These are phyloP conservation scores for Sonneratia caseolaris DNA, from an alignment of 345 rosid species.

Conservation along the genomic window DNA sequence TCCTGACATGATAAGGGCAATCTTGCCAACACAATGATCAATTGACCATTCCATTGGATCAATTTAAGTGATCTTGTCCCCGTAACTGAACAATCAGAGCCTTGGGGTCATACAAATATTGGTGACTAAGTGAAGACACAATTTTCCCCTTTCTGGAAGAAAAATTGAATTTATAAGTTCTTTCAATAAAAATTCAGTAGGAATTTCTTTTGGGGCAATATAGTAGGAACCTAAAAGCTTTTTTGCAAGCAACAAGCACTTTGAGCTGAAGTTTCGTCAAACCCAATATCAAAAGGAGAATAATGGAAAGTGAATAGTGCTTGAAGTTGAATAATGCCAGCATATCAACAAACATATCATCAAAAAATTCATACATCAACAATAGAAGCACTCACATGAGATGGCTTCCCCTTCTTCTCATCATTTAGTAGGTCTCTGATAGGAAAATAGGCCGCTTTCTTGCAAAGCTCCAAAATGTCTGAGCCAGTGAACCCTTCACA, in stretches of 20 bases:
- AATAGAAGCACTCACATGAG: slow-evolving; percentile 38
- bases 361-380: not conserved
- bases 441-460: slow-evolving; percentile 89
- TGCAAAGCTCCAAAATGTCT: slow-evolving; percentile 91
- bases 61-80: not conserved
- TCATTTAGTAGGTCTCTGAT: slow-evolving; percentile 71
- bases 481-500: slow-evolving; percentile 89
- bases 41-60: not conserved
- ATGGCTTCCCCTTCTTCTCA: slow-evolving; percentile 68
- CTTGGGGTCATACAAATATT: not conserved
- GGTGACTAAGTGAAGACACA: not conserved
- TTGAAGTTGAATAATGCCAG: not conserved
- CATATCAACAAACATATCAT: not conserved
- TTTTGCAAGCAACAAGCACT: not conserved
- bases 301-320: not conserved
- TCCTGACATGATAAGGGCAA: not conserved
- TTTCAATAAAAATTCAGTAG: no score
- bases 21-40: not conserved
- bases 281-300: not conserved
- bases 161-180: no score
- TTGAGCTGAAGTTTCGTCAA: not conserved
- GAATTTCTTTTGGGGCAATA: no score
- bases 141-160: not conserved
- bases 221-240: not conserved
- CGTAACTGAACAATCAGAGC: not conserved